These are phyloP conservation scores for Kwoniella botswanensis DNA, from an alignment of 768 basidiomycete species.

Conservation along the genomic window DNA sequence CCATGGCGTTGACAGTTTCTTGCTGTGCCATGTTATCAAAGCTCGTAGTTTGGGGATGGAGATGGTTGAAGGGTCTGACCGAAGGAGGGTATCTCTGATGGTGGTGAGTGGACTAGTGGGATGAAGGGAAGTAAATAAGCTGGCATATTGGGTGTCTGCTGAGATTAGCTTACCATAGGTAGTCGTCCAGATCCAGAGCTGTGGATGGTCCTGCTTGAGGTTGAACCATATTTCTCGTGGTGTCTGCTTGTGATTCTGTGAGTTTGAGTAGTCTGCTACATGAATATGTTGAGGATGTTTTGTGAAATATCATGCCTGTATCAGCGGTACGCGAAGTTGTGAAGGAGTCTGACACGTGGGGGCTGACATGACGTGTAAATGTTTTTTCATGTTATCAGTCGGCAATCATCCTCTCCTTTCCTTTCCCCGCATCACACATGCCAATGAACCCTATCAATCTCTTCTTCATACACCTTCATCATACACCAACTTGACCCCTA, in stretches of 20 bases:
- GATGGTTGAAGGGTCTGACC: conserved; percentile 21
- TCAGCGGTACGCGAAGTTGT: background rate
- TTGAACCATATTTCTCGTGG: conserved; percentile 13
- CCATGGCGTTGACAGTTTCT: conserved; percentile 36
- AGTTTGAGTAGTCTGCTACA: background rate
- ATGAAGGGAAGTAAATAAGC: background rate
- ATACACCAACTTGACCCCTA: background rate
- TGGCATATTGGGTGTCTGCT: background rate
- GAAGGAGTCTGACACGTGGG: conserved; percentile 7
- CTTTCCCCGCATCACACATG: conserved; percentile 5
- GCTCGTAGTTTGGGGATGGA: conserved; percentile 35
- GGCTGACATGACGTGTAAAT: conserved; percentile 15
- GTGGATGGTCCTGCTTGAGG: conserved; percentile 19
- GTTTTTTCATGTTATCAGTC: background rate
- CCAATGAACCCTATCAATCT: background rate
- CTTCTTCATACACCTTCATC: background rate
- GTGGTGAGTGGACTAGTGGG: conserved; percentile 39
- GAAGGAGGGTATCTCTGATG: conserved; percentile 43
- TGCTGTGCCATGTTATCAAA: conserved; percentile 35
- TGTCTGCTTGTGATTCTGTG: background rate
- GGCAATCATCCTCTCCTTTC: background rate
- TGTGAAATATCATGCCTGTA: background rate
- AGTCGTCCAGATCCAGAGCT: conserved; percentile 31
- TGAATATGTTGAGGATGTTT: conserved; percentile 5
- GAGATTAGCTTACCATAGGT: conserved; percentile 33